These are phyloP conservation scores for Phyllosticta citrichinensis DNA, from an alignment of 2,329 filamentous ascomycete species.

Conservation along the genomic window DNA sequence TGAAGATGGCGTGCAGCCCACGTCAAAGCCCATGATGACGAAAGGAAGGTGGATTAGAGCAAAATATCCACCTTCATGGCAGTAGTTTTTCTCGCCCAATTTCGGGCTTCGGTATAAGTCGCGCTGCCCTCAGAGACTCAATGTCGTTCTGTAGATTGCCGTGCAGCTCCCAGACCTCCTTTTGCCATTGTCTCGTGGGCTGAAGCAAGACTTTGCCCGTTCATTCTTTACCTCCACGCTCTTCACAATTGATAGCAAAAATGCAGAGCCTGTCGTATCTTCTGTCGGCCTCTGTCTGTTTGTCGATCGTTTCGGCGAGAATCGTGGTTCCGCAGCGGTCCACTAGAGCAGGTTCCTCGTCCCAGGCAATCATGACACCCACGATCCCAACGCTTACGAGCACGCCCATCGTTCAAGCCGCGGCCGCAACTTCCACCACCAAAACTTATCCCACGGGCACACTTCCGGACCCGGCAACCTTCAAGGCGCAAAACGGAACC, in stretches of 20 bases:
- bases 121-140: neutral
- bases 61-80: neutral
- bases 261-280: neutral
- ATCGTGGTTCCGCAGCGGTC: neutral
- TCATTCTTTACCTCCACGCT: neutral
- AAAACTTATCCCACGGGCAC: neutral
- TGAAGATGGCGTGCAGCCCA: neutral
- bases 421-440: neutral
- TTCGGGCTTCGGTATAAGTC: neutral
- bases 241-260: neutral
- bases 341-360: neutral
- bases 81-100: neutral
- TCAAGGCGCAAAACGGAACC: slow-evolving; percentile 3
- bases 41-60: neutral
- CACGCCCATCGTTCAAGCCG: neutral
- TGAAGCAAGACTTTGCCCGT: neutral
- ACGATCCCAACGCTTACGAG: neutral
- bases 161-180: neutral
- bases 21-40: neutral
- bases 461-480: neutral
- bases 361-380: neutral
- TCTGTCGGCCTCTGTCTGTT: neutral
- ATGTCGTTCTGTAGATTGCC: neutral
- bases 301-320: neutral
- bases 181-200: neutral